Evolutionary conservation across 306 rosid species (phyloP).

Genomic region (Glycine tomentella): DNA sequence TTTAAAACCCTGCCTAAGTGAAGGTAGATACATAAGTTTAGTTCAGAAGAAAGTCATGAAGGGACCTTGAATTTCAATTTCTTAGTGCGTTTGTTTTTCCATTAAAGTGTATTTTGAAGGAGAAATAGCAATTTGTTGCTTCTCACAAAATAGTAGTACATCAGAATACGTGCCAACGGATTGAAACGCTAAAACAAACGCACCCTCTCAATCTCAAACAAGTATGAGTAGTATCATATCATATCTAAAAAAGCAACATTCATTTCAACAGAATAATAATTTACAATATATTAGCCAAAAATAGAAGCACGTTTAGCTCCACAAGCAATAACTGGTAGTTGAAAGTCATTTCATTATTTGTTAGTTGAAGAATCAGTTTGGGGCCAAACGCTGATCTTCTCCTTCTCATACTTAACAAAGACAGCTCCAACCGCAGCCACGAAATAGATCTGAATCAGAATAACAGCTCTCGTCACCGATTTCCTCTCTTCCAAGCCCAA

Average conservation of each 20-base stretch:
- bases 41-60: no score
- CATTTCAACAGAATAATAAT: not conserved
- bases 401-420: slow-evolving; percentile 77
- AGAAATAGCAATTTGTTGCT: no score
- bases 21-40: no score
- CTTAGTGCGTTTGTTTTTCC: no score
- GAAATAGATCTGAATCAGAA: slow-evolving; percentile 77
- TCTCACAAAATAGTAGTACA: no score
- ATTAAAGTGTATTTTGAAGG: no score
- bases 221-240: not conserved
- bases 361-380: slow-evolving; percentile 37
- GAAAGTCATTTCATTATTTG: not conserved
- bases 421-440: slow-evolving; percentile 75
- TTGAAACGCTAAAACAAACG: no score
- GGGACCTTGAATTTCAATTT: no score
- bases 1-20: no score
- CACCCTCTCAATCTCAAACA: not conserved
- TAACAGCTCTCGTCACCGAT: not conserved
- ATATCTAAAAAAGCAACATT: not conserved
- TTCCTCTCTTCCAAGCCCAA: no score
- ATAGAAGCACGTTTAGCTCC: not conserved
- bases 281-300: not conserved
- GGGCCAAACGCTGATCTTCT: slow-evolving; percentile 85
- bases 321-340: not conserved
- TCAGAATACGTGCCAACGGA: no score